These are phyloP conservation scores for Thalassia testudinum DNA, from an alignment of 116 monocot species.

Conservation along the genomic window DNA sequence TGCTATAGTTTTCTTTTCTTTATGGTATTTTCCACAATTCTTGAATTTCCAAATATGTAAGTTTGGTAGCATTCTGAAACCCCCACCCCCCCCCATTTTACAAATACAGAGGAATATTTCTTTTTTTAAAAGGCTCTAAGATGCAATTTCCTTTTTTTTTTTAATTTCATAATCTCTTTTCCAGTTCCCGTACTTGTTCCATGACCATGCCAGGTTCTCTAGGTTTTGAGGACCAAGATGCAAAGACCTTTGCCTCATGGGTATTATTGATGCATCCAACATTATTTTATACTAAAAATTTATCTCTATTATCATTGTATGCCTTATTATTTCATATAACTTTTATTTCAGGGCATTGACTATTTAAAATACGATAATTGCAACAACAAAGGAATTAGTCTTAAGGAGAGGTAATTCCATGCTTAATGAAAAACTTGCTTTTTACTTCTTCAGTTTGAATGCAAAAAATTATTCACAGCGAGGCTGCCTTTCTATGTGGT, in stretches of 20 bases:
- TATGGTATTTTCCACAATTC: too few species aligned
- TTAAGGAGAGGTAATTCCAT: slow-evolving; percentile 23
- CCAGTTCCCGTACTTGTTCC: slow-evolving; percentile 27
- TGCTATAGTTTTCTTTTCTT: too few species aligned
- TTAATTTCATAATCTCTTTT: background rate
- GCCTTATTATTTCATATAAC: background rate
- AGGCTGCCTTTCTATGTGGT: too few species aligned
- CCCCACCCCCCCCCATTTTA: too few species aligned
- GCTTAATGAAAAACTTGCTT: too few species aligned
- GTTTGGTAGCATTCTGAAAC: too few species aligned
- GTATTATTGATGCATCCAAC: slow-evolving; percentile 6
- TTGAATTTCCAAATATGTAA: too few species aligned
- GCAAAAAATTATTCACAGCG: too few species aligned
- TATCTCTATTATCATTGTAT: background rate
- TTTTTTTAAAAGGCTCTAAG: too few species aligned
- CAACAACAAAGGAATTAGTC: slow-evolving; percentile 12
- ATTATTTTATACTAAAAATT: background rate
- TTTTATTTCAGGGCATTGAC: slow-evolving; percentile 20
- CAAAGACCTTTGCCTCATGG: slow-evolving; percentile 45
- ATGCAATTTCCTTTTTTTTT: too few species aligned
- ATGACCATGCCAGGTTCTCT: slow-evolving; percentile 38
- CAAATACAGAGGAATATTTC: too few species aligned
- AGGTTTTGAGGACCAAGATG: slow-evolving; percentile 44
- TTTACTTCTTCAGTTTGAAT: too few species aligned
- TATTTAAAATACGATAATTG: slow-evolving; percentile 53